Evolutionary conservation across 768 basidiomycete genomes (phyloP).

Genomic region (Coprinopsis sp.): DNA sequence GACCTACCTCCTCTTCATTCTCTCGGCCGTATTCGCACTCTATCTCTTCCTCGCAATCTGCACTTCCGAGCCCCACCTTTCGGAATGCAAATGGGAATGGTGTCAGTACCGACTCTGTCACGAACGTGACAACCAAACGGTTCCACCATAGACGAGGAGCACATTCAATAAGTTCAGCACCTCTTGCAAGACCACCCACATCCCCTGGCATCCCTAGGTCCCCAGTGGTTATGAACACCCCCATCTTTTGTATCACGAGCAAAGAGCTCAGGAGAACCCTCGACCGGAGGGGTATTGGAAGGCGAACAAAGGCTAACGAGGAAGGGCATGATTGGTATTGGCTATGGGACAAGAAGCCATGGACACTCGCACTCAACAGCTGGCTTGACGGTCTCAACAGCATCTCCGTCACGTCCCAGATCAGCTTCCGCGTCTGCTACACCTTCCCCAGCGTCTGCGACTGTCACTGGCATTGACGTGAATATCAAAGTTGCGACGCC

Average conservation of each 20-base stretch:
- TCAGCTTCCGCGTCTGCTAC: slow-evolving; percentile 9
- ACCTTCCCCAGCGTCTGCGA: slow-evolving; percentile 9
- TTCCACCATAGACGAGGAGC: slow-evolving; percentile 54
- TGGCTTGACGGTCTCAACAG: too few species aligned
- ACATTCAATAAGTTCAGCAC: slow-evolving; percentile 81
- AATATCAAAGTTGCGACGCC: too few species aligned
- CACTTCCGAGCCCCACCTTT: neutral
- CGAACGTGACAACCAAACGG: neutral
- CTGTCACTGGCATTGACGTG: too few species aligned
- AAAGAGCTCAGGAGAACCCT: slow-evolving; percentile 26
- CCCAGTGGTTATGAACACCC: slow-evolving; percentile 21
- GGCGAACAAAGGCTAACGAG: slow-evolving; percentile 18
- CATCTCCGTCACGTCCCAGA: too few species aligned
- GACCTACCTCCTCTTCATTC: slow-evolving; percentile 29
- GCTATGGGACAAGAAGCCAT: neutral
- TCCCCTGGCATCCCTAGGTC: slow-evolving; percentile 60
- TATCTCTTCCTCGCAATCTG: neutral
- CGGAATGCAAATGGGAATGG: neutral
- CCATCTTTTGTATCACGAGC: slow-evolving; percentile 10
- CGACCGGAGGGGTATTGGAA: slow-evolving; percentile 7
- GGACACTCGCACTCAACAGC: too few species aligned
- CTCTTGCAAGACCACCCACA: slow-evolving; percentile 76
- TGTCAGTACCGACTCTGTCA: neutral
- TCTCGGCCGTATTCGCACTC: neutral
- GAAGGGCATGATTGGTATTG: slow-evolving; percentile 53